These are phyloP conservation scores for Gentiana straminea DNA, from an alignment of 257 asterid genomes.

Conservation along the genomic window DNA sequence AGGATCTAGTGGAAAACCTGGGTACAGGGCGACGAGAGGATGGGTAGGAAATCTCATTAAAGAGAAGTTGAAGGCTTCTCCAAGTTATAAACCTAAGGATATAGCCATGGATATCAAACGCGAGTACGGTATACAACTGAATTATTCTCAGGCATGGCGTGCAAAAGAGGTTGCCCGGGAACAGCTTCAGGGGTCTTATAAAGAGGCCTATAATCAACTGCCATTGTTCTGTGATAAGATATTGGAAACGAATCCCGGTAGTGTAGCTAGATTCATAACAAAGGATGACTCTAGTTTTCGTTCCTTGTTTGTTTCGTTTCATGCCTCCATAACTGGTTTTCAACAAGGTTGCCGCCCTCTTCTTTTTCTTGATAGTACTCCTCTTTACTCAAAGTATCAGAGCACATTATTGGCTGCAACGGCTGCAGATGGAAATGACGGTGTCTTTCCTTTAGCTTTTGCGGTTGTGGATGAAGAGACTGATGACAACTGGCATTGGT, in stretches of 20 bases:
- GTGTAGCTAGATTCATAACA: constrained; percentile 68
- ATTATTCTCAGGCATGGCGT: constrained; percentile 97
- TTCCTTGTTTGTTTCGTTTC: constrained; percentile 71
- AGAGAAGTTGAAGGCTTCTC: constrained; percentile 83
- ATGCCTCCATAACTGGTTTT: constrained; percentile 84
- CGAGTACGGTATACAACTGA: constrained; percentile 94
- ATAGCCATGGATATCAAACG: constrained; percentile 88
- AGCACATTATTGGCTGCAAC: constrained; percentile 91
- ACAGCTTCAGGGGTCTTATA: constrained; percentile 97
- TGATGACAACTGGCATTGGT: constrained; percentile 93
- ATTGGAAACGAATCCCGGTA: constrained; percentile 89
- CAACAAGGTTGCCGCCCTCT: constrained; percentile 81
- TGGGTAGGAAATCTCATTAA: constrained; percentile 94
- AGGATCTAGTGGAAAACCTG: constrained; percentile 85
- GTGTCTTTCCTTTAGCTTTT: constrained; percentile 83
- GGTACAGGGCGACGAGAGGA: constrained; percentile 91
- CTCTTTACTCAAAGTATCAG: constrained; percentile 91
- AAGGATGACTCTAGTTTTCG: constrained; percentile 94
- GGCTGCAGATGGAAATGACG: constrained; percentile 90
- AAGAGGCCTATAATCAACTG: constrained; percentile 81
- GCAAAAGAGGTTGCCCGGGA: constrained; percentile 97
- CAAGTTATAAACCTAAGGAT: constrained; percentile 88
- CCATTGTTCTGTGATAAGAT: constrained; percentile 82
- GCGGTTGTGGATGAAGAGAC: constrained; percentile 96
- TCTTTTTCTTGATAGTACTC: constrained; percentile 84